Evolutionary conservation across 257 asterid species (phyloP), one percentile per base, ranked within the genome.

Genomic region (Dorcoceras hygrometricum): DNA sequence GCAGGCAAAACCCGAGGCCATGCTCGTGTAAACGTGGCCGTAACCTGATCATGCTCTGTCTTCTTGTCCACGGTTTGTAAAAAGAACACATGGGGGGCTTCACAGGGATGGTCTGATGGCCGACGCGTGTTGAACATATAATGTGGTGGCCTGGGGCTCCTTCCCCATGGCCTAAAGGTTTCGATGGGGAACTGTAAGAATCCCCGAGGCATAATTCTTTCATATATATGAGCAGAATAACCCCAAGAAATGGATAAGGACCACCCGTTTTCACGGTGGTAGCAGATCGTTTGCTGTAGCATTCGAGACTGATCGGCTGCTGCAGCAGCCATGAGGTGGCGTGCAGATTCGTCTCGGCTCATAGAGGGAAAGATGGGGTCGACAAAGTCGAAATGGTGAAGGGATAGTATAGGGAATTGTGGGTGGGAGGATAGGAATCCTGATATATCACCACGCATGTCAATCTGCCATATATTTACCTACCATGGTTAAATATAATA

Each of bases 361-460:
- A 36, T 82, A 24, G 69, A 11, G 18, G 91, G 91, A n/a, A 80
- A 82, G 11, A 82, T 63, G 5, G 91, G 91, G 1, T 57, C 69
- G 22, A 89, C 77, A 59, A 5, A 53, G 75, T 87, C 95, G 62
- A 80, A 80, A 63, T 87, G 95, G 77, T 87, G 95, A 11, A 87
- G 81, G 61, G 95, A 82, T 29, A 77, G n/a, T 18, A 87, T 22
- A 0, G 84, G 81, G 25, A 28, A 67, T 36, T 75, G 76, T 2
- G 95, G 90, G 72, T 83, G 95, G 1, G 89, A 67, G 22, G 96
- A 86, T 48, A 89, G 6, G 64, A 76, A 86, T 0, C 96, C 96
- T 0, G 89, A 89, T 28, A 85, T 67, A 57, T 85, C 88, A 4
- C 92, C 88, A 5, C 74, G 84, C 22, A 88, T 36, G 83, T 85